Base-by-base conservation (phyloP, 2,329 filamentous ascomycete species). In the Epicoccum nigrum region DNA sequence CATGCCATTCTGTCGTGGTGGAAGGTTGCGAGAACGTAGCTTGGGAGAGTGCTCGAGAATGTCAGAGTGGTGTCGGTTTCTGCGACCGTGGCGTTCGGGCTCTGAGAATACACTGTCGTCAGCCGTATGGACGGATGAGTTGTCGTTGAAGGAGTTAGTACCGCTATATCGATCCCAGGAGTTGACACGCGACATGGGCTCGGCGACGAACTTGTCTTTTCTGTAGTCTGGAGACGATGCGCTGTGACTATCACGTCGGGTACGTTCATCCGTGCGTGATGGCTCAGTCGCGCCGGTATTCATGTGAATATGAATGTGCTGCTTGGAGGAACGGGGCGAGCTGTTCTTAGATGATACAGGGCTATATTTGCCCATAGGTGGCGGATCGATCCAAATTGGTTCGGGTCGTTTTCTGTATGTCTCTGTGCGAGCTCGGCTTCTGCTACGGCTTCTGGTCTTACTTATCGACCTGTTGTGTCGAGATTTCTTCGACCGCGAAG, bases 81-180 rank as follows among this genome's bases (percentile, higher is more conserved):
- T 51, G 25, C 32, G 52, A 45, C 33, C 33, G 13, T 23, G 47
- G 16, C 51, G 51, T 6, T 56, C 20, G 23, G 58, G 56, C 9
- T 35, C 35, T 4, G 58, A 59, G 45, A 65, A 67, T 39, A 67
- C 48, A 23, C 55, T 55, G 33, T 65, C 60, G 9, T 60, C 59
- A 21, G 57, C 53, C 32, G 58, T 62, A 25, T 60, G 59, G 7
- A 48, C 38, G 5, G 65, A 68, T 3, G 59, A 57, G 23, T 51
- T 50, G 13, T 57, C 52, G 15, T 51, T 44, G 31, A 55, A 56
- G 8, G 61, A 65, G 7, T 52, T 55, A 1, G 61, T 65, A 19
- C 62, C 63, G 31, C 65, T 68, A 46, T 56, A 59, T 6, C 56
- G 47, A 17, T 61, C 52, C 37, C 43, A 57, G 2, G 59, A 68